These are phyloP conservation scores for Penicillium subrubescens DNA, from an alignment of 495 filamentous ascomycete genomes.

Conservation along the genomic window DNA sequence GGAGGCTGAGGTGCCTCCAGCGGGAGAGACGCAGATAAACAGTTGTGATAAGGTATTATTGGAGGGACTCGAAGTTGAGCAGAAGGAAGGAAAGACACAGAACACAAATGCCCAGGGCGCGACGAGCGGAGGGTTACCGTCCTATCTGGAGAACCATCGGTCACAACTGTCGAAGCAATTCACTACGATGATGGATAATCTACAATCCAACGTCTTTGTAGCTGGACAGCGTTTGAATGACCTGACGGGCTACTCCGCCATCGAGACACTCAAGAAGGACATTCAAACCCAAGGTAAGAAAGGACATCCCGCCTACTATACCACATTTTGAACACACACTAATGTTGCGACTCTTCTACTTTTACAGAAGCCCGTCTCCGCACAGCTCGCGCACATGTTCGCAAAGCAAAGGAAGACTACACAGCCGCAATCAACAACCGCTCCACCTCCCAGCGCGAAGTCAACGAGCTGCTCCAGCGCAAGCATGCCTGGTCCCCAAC, in stretches of 20 bases:
- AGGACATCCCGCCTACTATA: not conserved
- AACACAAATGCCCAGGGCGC: not conserved
- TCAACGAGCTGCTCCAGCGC: conserved; percentile 88
- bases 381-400: conserved; percentile 63
- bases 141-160: conserved; percentile 71
- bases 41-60: conserved; percentile 10
- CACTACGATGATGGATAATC: conserved; percentile 78
- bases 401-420: conserved; percentile 72
- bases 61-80: conserved; percentile 14
- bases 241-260: conserved; percentile 90
- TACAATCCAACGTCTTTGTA: conserved; percentile 80
- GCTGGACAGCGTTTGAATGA: conserved; percentile 89
- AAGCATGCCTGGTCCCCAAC: conserved; percentile 87
- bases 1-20: not conserved
- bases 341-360: conserved; percentile 6
- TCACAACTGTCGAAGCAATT: conserved; percentile 74
- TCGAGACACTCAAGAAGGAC: conserved; percentile 78
- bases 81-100: conserved; percentile 5
- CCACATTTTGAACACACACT: not conserved
- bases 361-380: conserved; percentile 62
- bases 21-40: conserved; percentile 1
- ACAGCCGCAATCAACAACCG: conserved; percentile 75
- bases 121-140: conserved; percentile 62
- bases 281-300: conserved; percentile 68
- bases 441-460: conserved; percentile 88